phyloP scores from a whole-genome alignment of 768 basidiomycete species.

The Mycena rosella region DNA sequence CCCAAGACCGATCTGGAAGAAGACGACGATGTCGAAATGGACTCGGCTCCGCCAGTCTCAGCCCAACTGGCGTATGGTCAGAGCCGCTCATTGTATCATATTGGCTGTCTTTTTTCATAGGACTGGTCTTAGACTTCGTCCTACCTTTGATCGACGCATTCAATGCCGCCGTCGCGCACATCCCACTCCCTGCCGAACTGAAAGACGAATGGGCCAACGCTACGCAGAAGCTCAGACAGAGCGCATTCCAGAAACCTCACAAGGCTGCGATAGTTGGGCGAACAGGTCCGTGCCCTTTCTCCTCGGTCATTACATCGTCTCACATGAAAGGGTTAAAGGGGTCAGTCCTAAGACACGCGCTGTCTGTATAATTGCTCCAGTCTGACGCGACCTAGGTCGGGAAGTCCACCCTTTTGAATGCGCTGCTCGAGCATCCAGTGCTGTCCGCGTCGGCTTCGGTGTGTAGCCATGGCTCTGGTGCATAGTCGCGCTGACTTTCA shows the following conservation, averaged over 20 bases:
- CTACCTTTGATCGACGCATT: slow-evolving; percentile 18
- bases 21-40: slow-evolving; percentile 12
- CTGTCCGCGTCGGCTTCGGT: slow-evolving; percentile 36
- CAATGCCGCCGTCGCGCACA: neutral
- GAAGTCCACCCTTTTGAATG: slow-evolving; percentile 34
- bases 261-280: slow-evolving; percentile 34
- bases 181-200: neutral
- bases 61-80: slow-evolving; percentile 20
- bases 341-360: neutral
- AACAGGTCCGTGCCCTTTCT: slow-evolving; percentile 23
- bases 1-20: slow-evolving; percentile 13
- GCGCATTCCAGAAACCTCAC: neutral
- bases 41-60: neutral
- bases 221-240: neutral
- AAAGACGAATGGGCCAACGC: neutral
- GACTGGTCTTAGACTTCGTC: neutral
- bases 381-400: slow-evolving; percentile 20
- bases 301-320: neutral
- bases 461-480: neutral
- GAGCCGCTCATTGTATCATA: neutral
- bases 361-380: no score
- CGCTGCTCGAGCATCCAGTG: slow-evolving; percentile 24
- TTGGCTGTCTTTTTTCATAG: neutral
- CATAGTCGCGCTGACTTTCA: neutral
- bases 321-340: slow-evolving; percentile 6